Base-by-base conservation (phyloP, 2,329 filamentous ascomycete species). In the Aulographum hederae region DNA sequence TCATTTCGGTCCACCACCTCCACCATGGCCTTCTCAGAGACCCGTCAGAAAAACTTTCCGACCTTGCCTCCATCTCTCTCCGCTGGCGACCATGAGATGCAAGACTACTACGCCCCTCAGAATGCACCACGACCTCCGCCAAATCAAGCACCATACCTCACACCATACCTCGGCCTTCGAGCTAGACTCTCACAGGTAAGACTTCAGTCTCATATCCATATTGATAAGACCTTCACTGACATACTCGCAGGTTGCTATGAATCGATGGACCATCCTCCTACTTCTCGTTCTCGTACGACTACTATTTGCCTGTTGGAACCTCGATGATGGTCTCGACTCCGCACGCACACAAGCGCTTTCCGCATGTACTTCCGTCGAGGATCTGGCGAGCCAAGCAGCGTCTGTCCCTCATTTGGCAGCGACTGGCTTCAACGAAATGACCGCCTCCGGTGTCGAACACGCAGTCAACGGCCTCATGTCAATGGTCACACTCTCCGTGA, bases 211-310 rank as follows among this genome's bases (percentile, higher is more conserved):
- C n/a, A n/a, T n/a, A n/a, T n/a, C n/a, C n/a, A n/a, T n/a, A n/a
- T n/a, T n/a, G n/a, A n/a, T n/a, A n/a, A n/a, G n/a, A n/a, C n/a
- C n/a, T n/a, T n/a, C n/a, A n/a, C n/a, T n/a, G n/a, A n/a, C n/a
- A n/a, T n/a, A n/a, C n/a, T n/a, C n/a, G n/a, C n/a, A n/a, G n/a
- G 68, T 91, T 53, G 94, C 86, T 84, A 74, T 98, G 60, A 95
- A 98, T 62, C 72, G 80, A 54, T 98, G 89, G 89, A 95, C 89
- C 25, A 65, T 95, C 37, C 66, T 98, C 30, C 65, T 95, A 30
- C 54, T 93, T 36, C 72, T 98, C 33, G 75, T 95, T 34, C 73
- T 98, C 32, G 69, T 78, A 39, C 73, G 85, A 35, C 69, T 86
- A 37, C 58, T 98, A 32, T 62, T 95, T 37, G 72, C 85, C 23